Conservation (phyloP, 2,329 filamentous ascomycete genomes). For the Coniochaeta sp. region DNA sequence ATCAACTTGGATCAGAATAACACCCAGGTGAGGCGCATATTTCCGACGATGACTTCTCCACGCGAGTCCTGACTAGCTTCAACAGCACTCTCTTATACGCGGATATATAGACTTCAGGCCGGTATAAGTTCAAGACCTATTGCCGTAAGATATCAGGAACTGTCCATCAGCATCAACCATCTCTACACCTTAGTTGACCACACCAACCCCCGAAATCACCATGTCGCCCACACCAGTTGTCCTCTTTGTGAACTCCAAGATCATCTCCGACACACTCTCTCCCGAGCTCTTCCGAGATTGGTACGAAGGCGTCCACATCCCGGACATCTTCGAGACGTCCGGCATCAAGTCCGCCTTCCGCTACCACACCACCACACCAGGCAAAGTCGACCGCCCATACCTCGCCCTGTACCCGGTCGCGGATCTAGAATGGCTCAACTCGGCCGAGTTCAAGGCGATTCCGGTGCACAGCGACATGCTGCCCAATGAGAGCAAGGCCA, state of each 20-base stretch:
- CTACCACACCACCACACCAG: constrained; percentile 1
- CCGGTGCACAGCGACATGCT: constrained; percentile 9
- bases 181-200: too few relatives aligned
- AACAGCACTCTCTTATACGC: not conserved
- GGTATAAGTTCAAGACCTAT: too few relatives aligned
- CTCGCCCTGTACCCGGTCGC: constrained; percentile 10
- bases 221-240: constrained; percentile 7
- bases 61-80: not conserved
- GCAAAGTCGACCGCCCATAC: constrained; percentile 3
- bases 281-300: constrained; percentile 7
- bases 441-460: constrained; percentile 7
- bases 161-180: too few relatives aligned
- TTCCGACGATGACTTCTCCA: not conserved
- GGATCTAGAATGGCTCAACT: constrained; percentile 8
- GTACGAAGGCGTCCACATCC: constrained; percentile 13
- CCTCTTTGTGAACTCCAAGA: constrained; percentile 8
- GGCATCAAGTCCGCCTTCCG: constrained; percentile 5
- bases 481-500: constrained; percentile 6
- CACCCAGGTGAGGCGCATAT: not conserved
- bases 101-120: too few relatives aligned
- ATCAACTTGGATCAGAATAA: not conserved
- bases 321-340: constrained; percentile 8
- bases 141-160: too few relatives aligned
- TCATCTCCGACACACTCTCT: constrained; percentile 4
- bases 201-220: too few relatives aligned